phyloP scores from a whole-genome alignment of 2,329 filamentous ascomycete species.

The Ophiostoma piceae region DNA sequence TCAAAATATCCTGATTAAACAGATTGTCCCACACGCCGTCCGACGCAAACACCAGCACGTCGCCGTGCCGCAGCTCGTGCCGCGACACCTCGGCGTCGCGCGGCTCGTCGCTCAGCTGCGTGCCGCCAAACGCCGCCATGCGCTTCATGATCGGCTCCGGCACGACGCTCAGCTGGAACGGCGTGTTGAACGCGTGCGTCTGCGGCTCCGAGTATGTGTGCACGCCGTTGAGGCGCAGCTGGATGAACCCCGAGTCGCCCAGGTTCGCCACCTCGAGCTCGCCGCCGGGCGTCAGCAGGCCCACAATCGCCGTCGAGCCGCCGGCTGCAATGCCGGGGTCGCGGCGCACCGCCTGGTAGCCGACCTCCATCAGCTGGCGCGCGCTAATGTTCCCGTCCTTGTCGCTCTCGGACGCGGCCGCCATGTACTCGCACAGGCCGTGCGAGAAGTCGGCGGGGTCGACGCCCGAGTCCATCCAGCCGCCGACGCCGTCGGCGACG shows the following conservation, averaged over 20 bases:
- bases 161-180: slow-evolving; percentile 86
- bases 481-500: slow-evolving; percentile 89
- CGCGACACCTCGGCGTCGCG: slow-evolving; percentile 75
- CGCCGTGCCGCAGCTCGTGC: slow-evolving; percentile 76
- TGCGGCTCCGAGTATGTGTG: slow-evolving; percentile 78
- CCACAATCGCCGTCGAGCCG: slow-evolving; percentile 90
- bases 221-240: slow-evolving; percentile 79
- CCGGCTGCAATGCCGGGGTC: slow-evolving; percentile 72
- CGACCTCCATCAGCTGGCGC: slow-evolving; percentile 68
- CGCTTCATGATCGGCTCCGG: slow-evolving; percentile 74
- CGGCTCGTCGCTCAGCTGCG: slow-evolving; percentile 75
- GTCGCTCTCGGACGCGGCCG: slow-evolving; percentile 59
- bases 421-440: slow-evolving; percentile 90
- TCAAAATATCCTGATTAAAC: slow-evolving; percentile 81
- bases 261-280: slow-evolving; percentile 84
- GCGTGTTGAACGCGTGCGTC: slow-evolving; percentile 96
- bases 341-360: slow-evolving; percentile 73
- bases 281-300: slow-evolving; percentile 66
- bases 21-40: slow-evolving; percentile 97
- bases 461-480: slow-evolving; percentile 87
- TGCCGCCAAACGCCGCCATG: slow-evolving; percentile 76
- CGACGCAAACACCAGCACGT: slow-evolving; percentile 88
- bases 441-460: slow-evolving; percentile 96
- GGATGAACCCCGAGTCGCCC: slow-evolving; percentile 89
- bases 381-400: slow-evolving; percentile 49